Evolutionary conservation across 495 filamentous ascomycete species (phyloP).

Genomic region (Penicillium manginii): DNA sequence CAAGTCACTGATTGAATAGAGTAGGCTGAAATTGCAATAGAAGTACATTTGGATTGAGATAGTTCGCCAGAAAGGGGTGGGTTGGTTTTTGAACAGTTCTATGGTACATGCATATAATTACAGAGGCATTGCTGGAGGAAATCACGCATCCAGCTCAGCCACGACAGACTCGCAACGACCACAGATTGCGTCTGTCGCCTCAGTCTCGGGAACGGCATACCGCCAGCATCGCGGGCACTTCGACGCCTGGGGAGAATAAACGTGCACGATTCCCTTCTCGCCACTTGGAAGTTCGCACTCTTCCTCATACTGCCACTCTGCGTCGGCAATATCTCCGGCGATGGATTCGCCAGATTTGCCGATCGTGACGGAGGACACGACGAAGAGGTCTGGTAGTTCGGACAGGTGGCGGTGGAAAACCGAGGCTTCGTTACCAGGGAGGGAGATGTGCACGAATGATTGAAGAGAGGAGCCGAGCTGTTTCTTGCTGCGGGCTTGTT

Average conservation of each 20-base stretch:
- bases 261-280: constrained; percentile 54
- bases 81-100: neutral
- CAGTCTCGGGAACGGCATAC: constrained; percentile 70
- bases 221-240: constrained; percentile 93
- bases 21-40: neutral
- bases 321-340: constrained; percentile 29
- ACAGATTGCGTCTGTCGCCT: constrained; percentile 52
- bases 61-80: neutral
- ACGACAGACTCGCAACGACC: constrained; percentile 72
- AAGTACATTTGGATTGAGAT: neutral
- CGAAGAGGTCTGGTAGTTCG: constrained; percentile 74
- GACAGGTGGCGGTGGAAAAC: constrained; percentile 57
- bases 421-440: constrained; percentile 25
- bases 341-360: constrained; percentile 34
- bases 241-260: constrained; percentile 64
- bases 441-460: constrained; percentile 61
- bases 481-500: constrained; percentile 65
- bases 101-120: constrained; percentile 3
- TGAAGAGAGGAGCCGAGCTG: constrained; percentile 74
- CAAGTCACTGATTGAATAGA: no score
- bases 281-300: constrained; percentile 55
- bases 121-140: neutral
- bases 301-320: constrained; percentile 58
- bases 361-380: constrained; percentile 71
- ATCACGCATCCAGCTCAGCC: constrained; percentile 33